These are phyloP conservation scores for Poa pratensis DNA, from an alignment of 176 grass and related monocot genomes.

Conservation along the genomic window DNA sequence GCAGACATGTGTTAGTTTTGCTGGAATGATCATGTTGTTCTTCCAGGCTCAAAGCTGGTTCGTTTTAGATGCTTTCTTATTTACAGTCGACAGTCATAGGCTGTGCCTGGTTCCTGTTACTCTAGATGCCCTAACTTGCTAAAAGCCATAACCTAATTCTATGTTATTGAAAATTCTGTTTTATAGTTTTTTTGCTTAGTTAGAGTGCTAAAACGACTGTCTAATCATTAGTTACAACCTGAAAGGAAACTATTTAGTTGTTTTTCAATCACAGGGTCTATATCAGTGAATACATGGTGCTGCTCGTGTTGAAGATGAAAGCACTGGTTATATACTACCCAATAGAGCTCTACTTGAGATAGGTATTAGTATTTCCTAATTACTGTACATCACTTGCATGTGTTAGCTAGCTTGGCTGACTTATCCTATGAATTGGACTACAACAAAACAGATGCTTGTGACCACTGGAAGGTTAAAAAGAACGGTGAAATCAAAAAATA, in stretches of 20 bases:
- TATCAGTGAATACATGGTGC: slow-evolving; percentile 81
- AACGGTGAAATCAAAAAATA: slow-evolving; percentile 68
- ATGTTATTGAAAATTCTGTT: background rate
- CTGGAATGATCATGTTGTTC: slow-evolving; percentile 35
- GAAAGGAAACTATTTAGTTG: slow-evolving; percentile 36
- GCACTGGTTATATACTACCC: slow-evolving; percentile 95
- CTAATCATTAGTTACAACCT: slow-evolving; percentile 26
- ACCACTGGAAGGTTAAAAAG: slow-evolving; percentile 68
- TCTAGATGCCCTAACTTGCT: background rate
- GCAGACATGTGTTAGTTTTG: background rate
- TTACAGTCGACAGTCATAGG: slow-evolving; percentile 12
- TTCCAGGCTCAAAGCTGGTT: slow-evolving; percentile 22
- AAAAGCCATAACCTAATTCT: slow-evolving; percentile 3
- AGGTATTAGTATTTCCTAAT: slow-evolving; percentile 55
- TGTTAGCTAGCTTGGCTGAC: slow-evolving; percentile 36
- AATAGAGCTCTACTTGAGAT: slow-evolving; percentile 90
- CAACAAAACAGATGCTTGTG: slow-evolving; percentile 81
- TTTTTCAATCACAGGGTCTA: slow-evolving; percentile 62
- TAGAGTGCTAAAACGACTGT: background rate
- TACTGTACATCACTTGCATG: slow-evolving; percentile 12
- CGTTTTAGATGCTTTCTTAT: slow-evolving; percentile 26
- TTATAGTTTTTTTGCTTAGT: background rate
- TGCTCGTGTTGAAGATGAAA: slow-evolving; percentile 84
- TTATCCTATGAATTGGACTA: slow-evolving; percentile 37
- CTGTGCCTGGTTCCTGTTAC: slow-evolving; percentile 17